Conservation (phyloP, 768 basidiomycete genomes). For the Cystobasidium ongulense region DNA sequence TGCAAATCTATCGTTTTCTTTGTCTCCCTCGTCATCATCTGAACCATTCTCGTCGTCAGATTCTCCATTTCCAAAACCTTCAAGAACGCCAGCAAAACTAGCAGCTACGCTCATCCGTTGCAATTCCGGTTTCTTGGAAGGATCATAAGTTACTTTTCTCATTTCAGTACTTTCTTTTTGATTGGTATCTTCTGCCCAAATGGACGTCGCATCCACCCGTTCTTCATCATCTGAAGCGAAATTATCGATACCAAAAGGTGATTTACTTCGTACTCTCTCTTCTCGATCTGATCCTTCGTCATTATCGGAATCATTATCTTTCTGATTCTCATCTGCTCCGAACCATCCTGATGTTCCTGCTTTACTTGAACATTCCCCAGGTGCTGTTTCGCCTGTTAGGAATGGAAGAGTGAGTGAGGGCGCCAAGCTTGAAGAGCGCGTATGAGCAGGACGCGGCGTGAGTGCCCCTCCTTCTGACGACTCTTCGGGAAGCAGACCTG, state of each 20-base stretch:
- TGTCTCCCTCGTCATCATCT: background rate
- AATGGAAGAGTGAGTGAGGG: conserved; percentile 10
- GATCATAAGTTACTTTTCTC: background rate
- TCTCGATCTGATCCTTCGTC: conserved; percentile 1
- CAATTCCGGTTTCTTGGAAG: conserved; percentile 8
- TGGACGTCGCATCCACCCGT: background rate
- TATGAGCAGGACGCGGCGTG: background rate
- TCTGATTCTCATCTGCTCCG: background rate
- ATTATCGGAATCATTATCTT: background rate
- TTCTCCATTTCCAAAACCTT: conserved; percentile 12
- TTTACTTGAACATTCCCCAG: background rate
- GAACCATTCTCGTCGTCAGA: background rate
- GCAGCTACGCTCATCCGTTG: background rate
- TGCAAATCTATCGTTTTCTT: background rate
- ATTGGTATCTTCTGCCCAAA: background rate
- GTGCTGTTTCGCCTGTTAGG: background rate
- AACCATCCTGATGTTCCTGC: background rate
- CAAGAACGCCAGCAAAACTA: conserved; percentile 12
- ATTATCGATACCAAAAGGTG: background rate
- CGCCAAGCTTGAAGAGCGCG: conserved; percentile 6
- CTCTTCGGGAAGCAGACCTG: background rate
- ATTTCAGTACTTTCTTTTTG: background rate
- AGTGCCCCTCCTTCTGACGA: background rate
- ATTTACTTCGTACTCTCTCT: background rate
- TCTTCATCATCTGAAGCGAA: conserved; percentile 16